phyloP scores from a whole-genome alignment of 177 flowering plant species.

The Tripterygium wilfordii region DNA sequence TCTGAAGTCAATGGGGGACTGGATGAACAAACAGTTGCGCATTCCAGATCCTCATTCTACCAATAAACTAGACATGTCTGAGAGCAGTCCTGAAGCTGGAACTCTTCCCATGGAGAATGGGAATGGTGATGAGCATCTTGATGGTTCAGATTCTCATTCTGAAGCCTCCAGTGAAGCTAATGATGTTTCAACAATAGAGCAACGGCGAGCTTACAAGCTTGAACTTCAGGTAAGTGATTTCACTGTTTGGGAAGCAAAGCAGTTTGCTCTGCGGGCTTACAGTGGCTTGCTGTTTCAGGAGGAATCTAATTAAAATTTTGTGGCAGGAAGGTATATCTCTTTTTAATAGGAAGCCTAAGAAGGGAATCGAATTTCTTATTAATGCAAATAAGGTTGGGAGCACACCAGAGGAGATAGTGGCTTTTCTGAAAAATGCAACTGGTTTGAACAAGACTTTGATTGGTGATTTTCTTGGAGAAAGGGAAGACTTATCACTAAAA shows the following conservation, averaged over 20 bases:
- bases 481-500: conserved; percentile 83
- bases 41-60: conserved; percentile 79
- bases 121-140: conserved; percentile 65
- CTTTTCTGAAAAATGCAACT: conserved; percentile 76
- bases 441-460: conserved; percentile 84
- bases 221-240: conserved; percentile 78
- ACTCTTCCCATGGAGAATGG: conserved; percentile 61
- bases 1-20: conserved; percentile 94
- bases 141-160: conserved; percentile 78
- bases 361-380: conserved; percentile 91
- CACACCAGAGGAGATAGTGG: conserved; percentile 87
- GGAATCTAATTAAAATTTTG: conserved; percentile 29
- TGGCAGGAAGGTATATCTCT: conserved; percentile 99
- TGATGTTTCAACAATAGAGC: conserved; percentile 81
- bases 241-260: conserved; percentile 1
- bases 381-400: conserved; percentile 89
- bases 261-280: not conserved
- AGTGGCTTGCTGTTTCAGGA: not conserved
- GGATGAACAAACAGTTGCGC: conserved; percentile 95
- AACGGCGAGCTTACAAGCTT: conserved; percentile 96
- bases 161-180: conserved; percentile 83
- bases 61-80: conserved; percentile 55
- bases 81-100: conserved; percentile 53
- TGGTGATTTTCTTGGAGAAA: conserved; percentile 98
- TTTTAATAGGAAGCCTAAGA: conserved; percentile 91